A percentile compares a stretch with the other conserved stretches of the same genome.
phyloP scores from a whole-genome alignment of 345 rosid genomes.

The Turritis glabra region DNA sequence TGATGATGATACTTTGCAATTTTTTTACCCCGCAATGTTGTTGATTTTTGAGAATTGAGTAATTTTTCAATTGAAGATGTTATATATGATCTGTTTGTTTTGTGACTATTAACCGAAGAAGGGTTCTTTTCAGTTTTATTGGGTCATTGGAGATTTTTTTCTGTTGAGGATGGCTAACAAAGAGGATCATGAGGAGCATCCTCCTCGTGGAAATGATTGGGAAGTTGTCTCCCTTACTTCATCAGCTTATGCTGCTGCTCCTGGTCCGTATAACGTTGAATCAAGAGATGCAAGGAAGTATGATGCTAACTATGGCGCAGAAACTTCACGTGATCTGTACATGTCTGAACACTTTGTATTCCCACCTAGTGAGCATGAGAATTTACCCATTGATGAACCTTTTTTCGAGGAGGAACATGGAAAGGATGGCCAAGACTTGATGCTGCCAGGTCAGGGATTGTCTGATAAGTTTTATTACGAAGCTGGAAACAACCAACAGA shows the following conservation, averaged over 20 bases:
- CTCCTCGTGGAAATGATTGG: constrained; percentile 74
- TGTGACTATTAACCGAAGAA: background rate
- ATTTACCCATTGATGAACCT: constrained; percentile 51
- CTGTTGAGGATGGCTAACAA: constrained; percentile 57
- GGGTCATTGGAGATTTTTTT: constrained; percentile 11
- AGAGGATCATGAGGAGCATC: constrained; percentile 47
- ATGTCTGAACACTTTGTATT: constrained; percentile 81
- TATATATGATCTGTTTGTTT: background rate
- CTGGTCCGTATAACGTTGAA: constrained; percentile 62
- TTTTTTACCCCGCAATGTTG: background rate
- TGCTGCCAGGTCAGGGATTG: constrained; percentile 48
- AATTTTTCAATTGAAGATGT: background rate
- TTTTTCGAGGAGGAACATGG: constrained; percentile 41
- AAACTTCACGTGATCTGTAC: constrained; percentile 64
- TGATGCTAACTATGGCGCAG: constrained; percentile 46
- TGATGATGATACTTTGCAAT: background rate
- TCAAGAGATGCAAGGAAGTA: constrained; percentile 42
- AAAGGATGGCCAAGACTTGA: constrained; percentile 53
- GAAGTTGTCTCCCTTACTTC: constrained; percentile 95
- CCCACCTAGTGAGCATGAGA: constrained; percentile 72
- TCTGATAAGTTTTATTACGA: constrained; percentile 54
- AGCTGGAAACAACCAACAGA: constrained; percentile 49
- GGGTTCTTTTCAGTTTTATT: background rate
- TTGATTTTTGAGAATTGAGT: background rate
- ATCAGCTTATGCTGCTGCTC: constrained; percentile 90